Evolutionary conservation across 2,329 filamentous ascomycete genomes (phyloP).

Genomic region (Penicillium sp.): DNA sequence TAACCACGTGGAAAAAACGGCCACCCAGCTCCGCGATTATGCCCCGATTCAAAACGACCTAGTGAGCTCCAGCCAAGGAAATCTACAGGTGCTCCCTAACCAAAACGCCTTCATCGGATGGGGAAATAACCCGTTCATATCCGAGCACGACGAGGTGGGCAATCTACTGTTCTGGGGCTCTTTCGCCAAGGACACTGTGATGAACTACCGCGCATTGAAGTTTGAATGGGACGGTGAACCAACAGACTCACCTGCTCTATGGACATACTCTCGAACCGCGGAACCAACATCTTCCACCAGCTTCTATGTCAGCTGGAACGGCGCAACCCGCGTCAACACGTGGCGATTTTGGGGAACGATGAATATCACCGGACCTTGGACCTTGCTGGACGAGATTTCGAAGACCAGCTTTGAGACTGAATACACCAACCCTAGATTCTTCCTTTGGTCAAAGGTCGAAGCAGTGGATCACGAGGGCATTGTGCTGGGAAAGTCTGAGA

Average conservation of each 20-base stretch:
- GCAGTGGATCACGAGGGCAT: conserved; percentile 34
- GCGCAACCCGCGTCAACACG: conserved; percentile 37
- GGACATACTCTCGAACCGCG: conserved; percentile 36
- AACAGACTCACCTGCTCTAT: conserved; percentile 42
- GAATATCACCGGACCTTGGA: conserved; percentile 33
- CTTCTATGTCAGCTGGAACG: conserved; percentile 44
- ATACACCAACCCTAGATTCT: conserved; percentile 30
- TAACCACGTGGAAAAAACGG: conserved; percentile 37
- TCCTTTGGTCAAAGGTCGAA: conserved; percentile 36
- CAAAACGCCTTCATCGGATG: conserved; percentile 42
- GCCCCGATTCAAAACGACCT: conserved; percentile 23
- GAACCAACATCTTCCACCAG: conserved; percentile 28
- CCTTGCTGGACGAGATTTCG: conserved; percentile 25
- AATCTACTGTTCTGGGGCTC: conserved; percentile 39
- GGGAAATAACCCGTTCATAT: conserved; percentile 43
- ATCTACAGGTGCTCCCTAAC: conserved; percentile 39
- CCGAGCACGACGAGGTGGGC: conserved; percentile 40
- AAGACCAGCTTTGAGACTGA: conserved; percentile 43
- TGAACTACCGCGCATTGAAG: conserved; percentile 46
- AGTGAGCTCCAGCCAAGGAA: conserved; percentile 41
- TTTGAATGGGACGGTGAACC: conserved; percentile 44
- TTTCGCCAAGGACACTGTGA: conserved; percentile 34
- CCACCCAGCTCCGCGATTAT: conserved; percentile 35
- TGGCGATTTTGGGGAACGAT: conserved; percentile 38
- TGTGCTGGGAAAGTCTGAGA: conserved; percentile 34